Percentiles rank a stretch among this genome's conserved stretches.
Evolutionary conservation across 306 rosid species (phyloP).

Genomic region (Nissolia schottii): DNA sequence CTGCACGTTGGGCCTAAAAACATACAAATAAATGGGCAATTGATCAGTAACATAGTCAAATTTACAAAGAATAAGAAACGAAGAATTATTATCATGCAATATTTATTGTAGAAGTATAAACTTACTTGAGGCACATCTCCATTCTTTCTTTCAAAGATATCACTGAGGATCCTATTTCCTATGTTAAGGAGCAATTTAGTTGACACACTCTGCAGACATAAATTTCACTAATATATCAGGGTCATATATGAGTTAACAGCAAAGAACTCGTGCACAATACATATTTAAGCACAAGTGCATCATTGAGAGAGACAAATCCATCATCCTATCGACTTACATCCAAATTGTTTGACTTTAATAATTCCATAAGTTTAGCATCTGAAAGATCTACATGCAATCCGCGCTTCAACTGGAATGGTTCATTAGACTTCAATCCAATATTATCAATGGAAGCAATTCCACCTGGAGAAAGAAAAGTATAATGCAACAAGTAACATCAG

Average conservation of each 20-base stretch:
- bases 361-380: constrained; percentile 56
- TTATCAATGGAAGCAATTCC: constrained; percentile 35
- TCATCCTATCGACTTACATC: constrained; percentile 54
- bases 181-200: constrained; percentile 60
- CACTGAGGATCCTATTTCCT: constrained; percentile 62
- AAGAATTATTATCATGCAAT: constrained; percentile 14
- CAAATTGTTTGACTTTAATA: constrained; percentile 61
- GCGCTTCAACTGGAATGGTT: constrained; percentile 39
- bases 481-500: constrained; percentile 19
- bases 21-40: constrained; percentile 11
- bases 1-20: constrained; percentile 57
- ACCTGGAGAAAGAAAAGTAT: constrained; percentile 40
- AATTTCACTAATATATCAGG: constrained; percentile 33
- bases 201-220: constrained; percentile 64
- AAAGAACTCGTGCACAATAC: background rate
- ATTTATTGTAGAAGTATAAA: constrained; percentile 25
- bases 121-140: constrained; percentile 78
- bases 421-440: constrained; percentile 39
- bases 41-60: background rate
- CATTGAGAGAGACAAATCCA: constrained; percentile 25
- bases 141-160: constrained; percentile 54
- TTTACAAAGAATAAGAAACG: background rate
- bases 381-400: constrained; percentile 49
- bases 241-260: background rate
- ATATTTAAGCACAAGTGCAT: background rate